phyloP scores from a whole-genome alignment of 192 early-diverging fungal species.

The Linnemannia elongata region DNA sequence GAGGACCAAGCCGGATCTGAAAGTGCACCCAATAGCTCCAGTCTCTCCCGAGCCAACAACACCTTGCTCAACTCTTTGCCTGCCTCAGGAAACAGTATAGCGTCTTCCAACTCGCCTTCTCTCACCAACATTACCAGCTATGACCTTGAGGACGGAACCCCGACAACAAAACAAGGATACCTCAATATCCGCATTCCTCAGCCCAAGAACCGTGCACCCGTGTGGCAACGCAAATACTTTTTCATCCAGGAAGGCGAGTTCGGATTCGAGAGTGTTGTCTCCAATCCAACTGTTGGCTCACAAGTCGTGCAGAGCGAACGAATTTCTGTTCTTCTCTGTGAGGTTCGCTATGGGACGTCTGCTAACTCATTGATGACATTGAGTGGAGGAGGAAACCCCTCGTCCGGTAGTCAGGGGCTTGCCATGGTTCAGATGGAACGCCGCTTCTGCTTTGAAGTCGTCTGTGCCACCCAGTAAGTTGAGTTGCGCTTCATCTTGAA shows the following conservation, averaged over 20 bases:
- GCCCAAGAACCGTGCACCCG: slow-evolving; percentile 62
- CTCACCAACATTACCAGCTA: background rate
- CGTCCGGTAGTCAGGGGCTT: slow-evolving; percentile 46
- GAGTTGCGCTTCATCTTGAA: background rate
- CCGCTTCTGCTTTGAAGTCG: slow-evolving; percentile 80
- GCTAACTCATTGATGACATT: slow-evolving; percentile 42
- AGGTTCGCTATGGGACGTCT: slow-evolving; percentile 62
- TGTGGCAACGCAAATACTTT: slow-evolving; percentile 74
- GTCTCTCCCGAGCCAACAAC: background rate
- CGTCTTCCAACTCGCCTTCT: background rate
- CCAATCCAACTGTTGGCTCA: slow-evolving; percentile 64
- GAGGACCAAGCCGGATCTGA: background rate
- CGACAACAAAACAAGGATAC: slow-evolving; percentile 77
- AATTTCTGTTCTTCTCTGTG: slow-evolving; percentile 69
- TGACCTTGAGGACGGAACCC: slow-evolving; percentile 9
- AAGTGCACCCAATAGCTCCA: background rate
- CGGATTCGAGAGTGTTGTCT: slow-evolving; percentile 59
- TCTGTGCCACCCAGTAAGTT: slow-evolving; percentile 72
- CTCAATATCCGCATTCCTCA: slow-evolving; percentile 62
- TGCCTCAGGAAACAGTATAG: background rate
- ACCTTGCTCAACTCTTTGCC: background rate
- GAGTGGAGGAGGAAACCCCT: slow-evolving; percentile 39
- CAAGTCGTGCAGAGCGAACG: slow-evolving; percentile 66
- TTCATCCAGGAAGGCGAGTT: slow-evolving; percentile 73
- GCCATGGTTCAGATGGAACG: slow-evolving; percentile 67